Conservation (phyloP, 2,329 filamentous ascomycete species). For the Penicillium sp. region DNA sequence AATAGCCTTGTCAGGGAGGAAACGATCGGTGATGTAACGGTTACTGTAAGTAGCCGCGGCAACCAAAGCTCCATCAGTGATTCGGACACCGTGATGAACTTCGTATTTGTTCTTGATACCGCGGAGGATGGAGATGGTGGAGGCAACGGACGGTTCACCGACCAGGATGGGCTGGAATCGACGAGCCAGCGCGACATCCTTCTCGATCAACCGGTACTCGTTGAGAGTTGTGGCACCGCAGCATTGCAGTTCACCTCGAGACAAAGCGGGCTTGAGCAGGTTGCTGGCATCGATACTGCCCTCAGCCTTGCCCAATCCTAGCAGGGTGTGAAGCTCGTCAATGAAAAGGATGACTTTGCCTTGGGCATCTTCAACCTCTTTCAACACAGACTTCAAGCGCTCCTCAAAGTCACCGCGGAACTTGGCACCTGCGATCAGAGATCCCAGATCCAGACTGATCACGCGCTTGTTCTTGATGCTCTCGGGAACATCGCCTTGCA, state of each 20-base stretch:
- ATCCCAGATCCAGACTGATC: constrained; percentile 82
- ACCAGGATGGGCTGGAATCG: constrained; percentile 94
- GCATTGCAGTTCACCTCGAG: constrained; percentile 89
- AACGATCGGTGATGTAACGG: constrained; percentile 94
- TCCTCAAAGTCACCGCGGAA: constrained; percentile 97
- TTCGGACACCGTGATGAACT: constrained; percentile 93
- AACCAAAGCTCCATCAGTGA: constrained; percentile 88
- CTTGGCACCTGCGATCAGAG: constrained; percentile 92
- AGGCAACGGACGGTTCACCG: constrained; percentile 85
- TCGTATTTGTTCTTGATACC: constrained; percentile 98
- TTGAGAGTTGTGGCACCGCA: constrained; percentile 91
- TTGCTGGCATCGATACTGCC: constrained; percentile 97
- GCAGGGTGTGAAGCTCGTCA: constrained; percentile 87
- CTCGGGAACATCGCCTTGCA: constrained; percentile 90
- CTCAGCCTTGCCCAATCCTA: constrained; percentile 92
- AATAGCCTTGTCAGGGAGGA: constrained; percentile 95
- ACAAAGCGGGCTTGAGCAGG: constrained; percentile 88
- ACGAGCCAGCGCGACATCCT: constrained; percentile 88
- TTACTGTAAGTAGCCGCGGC: constrained; percentile 91
- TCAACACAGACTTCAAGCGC: constrained; percentile 83
- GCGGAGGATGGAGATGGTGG: constrained; percentile 91
- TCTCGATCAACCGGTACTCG: constrained; percentile 92
- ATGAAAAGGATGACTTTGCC: constrained; percentile 93
- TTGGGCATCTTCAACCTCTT: constrained; percentile 85
- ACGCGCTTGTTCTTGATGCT: constrained; percentile 94